A percentile compares a stretch with the other conserved stretches of the same genome.
Evolutionary conservation across 768 basidiomycete species (phyloP).

Genomic region (Cystofilobasidium ferigula): DNA sequence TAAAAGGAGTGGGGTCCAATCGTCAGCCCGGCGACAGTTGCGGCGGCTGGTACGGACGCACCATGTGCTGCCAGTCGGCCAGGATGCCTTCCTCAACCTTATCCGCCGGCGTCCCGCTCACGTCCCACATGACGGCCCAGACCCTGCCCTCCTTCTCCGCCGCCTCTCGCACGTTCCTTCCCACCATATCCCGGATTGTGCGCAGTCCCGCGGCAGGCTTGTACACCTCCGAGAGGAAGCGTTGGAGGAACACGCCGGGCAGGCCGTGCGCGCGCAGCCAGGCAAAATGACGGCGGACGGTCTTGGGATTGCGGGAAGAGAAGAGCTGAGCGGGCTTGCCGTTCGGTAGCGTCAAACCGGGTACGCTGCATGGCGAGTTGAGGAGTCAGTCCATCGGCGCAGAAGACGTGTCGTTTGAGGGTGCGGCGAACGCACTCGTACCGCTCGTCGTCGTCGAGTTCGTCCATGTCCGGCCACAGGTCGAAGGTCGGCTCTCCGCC

Average conservation of each 20-base stretch:
- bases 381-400: neutral
- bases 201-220: constrained; percentile 43
- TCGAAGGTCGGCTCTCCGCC: constrained; percentile 66
- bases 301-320: constrained; percentile 64
- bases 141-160: constrained; percentile 71
- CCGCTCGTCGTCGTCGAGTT: constrained; percentile 12
- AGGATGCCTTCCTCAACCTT: constrained; percentile 57
- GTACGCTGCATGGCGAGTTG: constrained; percentile 50
- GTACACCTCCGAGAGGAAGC: constrained; percentile 44
- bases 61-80: constrained; percentile 62
- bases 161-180: constrained; percentile 58
- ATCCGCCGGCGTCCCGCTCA: constrained; percentile 61
- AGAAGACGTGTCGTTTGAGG: neutral
- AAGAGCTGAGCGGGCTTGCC: constrained; percentile 61
- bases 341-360: constrained; percentile 51
- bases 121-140: constrained; percentile 81
- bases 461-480: constrained; percentile 56
- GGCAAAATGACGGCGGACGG: constrained; percentile 59
- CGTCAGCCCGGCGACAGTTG: neutral
- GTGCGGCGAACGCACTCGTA: constrained; percentile 14
- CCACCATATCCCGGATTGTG: constrained; percentile 60
- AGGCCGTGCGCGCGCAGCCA: constrained; percentile 77
- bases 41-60: neutral
- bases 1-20: too few species aligned
- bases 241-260: constrained; percentile 70